Conservation (phyloP, 2,329 filamentous ascomycete genomes). For the Pestalotiopsis sp. region DNA sequence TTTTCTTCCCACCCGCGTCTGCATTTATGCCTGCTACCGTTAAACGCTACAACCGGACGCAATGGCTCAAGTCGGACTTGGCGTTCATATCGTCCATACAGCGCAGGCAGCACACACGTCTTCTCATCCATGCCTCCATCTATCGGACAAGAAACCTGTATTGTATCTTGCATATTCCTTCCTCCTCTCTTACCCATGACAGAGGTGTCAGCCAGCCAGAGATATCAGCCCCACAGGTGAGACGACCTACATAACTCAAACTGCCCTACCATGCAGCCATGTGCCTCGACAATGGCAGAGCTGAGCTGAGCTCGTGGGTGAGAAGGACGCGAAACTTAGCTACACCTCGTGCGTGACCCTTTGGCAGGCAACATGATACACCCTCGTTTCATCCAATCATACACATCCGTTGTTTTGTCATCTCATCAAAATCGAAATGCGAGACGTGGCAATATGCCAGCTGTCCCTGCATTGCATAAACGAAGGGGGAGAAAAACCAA, state of each 20-base stretch:
- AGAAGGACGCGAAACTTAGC: neutral
- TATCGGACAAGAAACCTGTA: neutral
- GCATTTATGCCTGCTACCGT: neutral
- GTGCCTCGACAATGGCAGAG: neutral
- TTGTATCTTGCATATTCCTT: neutral
- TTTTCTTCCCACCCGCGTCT: neutral
- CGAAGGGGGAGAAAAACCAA: constrained; percentile 18
- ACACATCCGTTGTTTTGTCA: neutral
- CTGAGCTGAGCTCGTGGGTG: neutral
- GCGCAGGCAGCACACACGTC: neutral
- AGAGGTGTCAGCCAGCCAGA: neutral
- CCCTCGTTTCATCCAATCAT: constrained; percentile 5
- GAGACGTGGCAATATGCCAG: constrained; percentile 32
- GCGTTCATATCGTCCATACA: neutral
- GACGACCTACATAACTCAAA: neutral
- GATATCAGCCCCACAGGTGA: neutral
- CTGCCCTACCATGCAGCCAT: neutral
- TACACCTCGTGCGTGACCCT: neutral
- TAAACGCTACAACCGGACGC: neutral
- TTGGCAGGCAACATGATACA: neutral
- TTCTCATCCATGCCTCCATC: neutral
- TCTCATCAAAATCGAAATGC: constrained; percentile 2
- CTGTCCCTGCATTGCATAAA: constrained; percentile 39
- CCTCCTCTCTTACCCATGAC: neutral
- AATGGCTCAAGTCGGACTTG: neutral